Conservation (phyloP, 495 filamentous ascomycete genomes). For the Talaromyces ruber region DNA sequence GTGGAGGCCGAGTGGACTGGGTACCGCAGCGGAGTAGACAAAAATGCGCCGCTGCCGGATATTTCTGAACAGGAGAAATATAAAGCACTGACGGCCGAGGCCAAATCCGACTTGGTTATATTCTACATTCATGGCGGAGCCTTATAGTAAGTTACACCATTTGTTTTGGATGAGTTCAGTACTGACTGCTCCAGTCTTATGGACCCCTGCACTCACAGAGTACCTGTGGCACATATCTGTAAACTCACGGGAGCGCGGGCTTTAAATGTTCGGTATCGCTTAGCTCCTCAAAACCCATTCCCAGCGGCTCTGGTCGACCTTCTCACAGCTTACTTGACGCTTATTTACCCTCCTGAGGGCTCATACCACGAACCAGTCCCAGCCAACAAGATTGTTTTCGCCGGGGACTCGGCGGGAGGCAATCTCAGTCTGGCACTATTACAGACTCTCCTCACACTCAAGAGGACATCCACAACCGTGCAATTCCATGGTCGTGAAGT, state of each 20-base stretch:
- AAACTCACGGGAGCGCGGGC: constrained; percentile 48
- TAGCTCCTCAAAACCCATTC: constrained; percentile 79
- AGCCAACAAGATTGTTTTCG: constrained; percentile 64
- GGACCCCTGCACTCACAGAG: constrained; percentile 63
- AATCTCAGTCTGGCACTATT: constrained; percentile 65
- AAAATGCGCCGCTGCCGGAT: constrained; percentile 44
- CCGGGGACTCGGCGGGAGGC: constrained; percentile 85
- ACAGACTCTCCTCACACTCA: constrained; percentile 65
- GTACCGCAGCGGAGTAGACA: constrained; percentile 49
- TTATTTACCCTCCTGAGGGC: constrained; percentile 70
- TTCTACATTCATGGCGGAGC: constrained; percentile 88
- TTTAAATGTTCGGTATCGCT: constrained; percentile 77
- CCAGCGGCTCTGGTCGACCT: constrained; percentile 77
- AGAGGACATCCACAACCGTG: constrained; percentile 42
- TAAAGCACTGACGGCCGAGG: constrained; percentile 60
- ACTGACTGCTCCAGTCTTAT: constrained; percentile 42
- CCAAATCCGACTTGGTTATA: constrained; percentile 55
- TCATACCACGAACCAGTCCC: constrained; percentile 63
- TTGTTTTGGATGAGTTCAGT: not conserved
- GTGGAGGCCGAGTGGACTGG: constrained; percentile 88
- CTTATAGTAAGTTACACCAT: constrained; percentile 43
- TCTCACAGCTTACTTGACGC: constrained; percentile 70
- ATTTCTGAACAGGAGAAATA: constrained; percentile 68
- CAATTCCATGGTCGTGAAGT: constrained; percentile 57
- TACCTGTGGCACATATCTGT: constrained; percentile 34